A percentile compares a stretch with the other conserved stretches of the same genome.
Conservation (phyloP, 441 rosid genomes). For the Aleurites moluccanus region DNA sequence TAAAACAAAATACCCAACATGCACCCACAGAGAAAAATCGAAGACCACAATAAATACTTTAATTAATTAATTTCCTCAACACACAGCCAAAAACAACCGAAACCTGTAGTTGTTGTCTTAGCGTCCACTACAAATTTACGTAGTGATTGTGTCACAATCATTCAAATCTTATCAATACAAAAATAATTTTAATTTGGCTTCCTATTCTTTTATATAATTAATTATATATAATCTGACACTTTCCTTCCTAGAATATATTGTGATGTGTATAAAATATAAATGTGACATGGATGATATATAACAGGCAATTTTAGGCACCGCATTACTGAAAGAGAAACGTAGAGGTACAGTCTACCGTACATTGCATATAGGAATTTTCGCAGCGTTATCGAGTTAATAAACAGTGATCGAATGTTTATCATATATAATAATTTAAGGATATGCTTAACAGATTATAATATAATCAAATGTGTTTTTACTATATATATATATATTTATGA, state of each 20-base stretch:
- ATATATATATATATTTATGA: too few relatives aligned
- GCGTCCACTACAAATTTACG: too few relatives aligned
- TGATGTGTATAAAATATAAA: not conserved
- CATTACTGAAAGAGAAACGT: not conserved
- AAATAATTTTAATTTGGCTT: too few relatives aligned
- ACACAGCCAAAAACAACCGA: not conserved
- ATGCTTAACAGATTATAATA: too few relatives aligned
- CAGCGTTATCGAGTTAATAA: not conserved
- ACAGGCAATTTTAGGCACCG: not conserved
- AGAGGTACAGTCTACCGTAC: not conserved
- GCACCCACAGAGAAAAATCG: not conserved
- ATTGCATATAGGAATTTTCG: not conserved
- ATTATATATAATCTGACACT: too few relatives aligned
- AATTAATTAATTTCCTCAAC: not conserved
- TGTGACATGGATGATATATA: too few relatives aligned
- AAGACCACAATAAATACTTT: not conserved
- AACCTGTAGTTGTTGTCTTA: not conserved
- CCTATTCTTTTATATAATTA: too few relatives aligned
- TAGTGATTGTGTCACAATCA: not conserved
- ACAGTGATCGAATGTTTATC: not conserved
- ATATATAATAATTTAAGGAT: too few relatives aligned
- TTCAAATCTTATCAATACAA: too few relatives aligned
- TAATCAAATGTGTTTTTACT: too few relatives aligned
- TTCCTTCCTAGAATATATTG: too few relatives aligned
- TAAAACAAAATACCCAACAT: not conserved